Evolutionary conservation across 352 stramenopile genomes (phyloP), one percentile per base, ranked within the genome.

Genomic region (Pythium sukuiense): DNA sequence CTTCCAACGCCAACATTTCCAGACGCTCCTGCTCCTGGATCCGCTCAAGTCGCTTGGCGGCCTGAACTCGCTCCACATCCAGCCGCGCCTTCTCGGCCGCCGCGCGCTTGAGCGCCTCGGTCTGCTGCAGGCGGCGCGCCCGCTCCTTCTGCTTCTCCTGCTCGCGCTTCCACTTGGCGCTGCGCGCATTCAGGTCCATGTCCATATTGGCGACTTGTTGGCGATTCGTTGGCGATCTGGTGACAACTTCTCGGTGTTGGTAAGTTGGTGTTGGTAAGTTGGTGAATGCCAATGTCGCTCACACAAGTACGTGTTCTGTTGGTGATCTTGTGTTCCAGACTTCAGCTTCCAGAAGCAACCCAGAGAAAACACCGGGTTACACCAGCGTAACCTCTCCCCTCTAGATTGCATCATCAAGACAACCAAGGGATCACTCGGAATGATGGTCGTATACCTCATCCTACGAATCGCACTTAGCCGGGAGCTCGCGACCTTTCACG

Each of bases 161-260:
- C 63, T 92, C 83, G 20, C 73, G 78, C 65, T 75, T 88, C 80
- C 79, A 90, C 69, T 90, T 89, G 71, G 80, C 69, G 69, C 76
- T 79, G 72, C 83, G 83, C 1, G 74, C 61, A 61, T 82, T 90
- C 66, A 92, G 69, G 55, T 92, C 83, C 70, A 92, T 73, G 64
- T 92, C 83, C 83, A 92, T 90, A 6, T 29, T 52, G 45, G n/a
- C 45, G n/a, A 26, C 12, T 30, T 1, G 18, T 52, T 27, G 61
- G 43, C 69, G 48, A 26, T 50, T 55, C 48, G 49, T 55, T 55
- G 48, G n/a, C 6, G 52, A n/a, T 58, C 29, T 16, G n/a, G 3
- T 50, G 18, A 18, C 16, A 24, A 27, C 2, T 20, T 35, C 24
- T 55, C 37, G 49, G 26, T 55, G 49, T 55, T 56, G 49, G 49